Base-by-base conservation (phyloP, 352 stramenopile species). In the Globisporangium barbulae region DNA sequence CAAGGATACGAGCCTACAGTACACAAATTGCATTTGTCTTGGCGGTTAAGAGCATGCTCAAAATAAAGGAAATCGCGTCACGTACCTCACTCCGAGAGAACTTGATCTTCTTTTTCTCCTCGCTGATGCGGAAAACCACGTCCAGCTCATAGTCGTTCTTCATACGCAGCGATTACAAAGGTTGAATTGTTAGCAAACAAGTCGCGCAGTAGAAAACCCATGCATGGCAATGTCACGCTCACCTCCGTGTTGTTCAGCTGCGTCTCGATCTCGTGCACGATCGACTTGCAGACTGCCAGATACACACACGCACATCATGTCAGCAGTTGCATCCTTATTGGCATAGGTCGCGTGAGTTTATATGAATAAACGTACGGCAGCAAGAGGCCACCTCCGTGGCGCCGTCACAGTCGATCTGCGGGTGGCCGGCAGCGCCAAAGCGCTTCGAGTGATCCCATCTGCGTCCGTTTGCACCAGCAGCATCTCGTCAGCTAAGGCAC, bases 81-180 rank as follows among this genome's bases (percentile, higher is more conserved):
- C 54, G 10, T 13, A 88, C 83, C 69, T 94, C 85, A 39, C 85
- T 94, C 47, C 83, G 85, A 12, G 85, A 90, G 59, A 83, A 94
- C 65, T 83, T 89, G 63, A 94, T 81, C 56, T 88, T 83, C 66
- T 91, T 91, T 71, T 94, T 94, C 72, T 91, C 81, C 68, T 94
- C 85, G 48, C 85, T 94, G 68, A 94, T 91, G 48, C 85, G 82
- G 64, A 89, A 94, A 8, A 94, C 85, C 1, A 94, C 78, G 19
- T 93, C 85, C 55, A 94, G 78, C n/a, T 91, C 79, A 53, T 94
- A 73, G 61, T 94, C 83, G 59, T 93, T 74, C 82, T 91, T 9
- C 1, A 45, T 15, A 19, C 3, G 57, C 13, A 31, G 13, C 7
- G 47, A 52, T 50, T 31, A 44, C 21, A 41, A 37, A 19, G 21